phyloP scores from a whole-genome alignment of 2,329 filamentous ascomycete species.

The Alternaria panax region DNA sequence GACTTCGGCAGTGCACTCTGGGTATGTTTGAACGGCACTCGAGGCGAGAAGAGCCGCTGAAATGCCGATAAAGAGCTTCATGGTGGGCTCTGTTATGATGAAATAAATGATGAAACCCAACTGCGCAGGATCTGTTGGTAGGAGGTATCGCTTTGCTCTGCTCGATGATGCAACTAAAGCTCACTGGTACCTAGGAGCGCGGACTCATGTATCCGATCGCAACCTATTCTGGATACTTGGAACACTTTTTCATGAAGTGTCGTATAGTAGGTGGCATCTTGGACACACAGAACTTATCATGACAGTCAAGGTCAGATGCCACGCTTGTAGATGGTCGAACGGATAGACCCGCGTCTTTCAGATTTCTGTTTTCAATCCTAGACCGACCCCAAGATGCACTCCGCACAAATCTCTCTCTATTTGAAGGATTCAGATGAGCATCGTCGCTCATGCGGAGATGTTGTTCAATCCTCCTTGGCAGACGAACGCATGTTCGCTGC shows the following conservation, averaged over 20 bases:
- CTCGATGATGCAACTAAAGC: not conserved
- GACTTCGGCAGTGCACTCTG: constrained; percentile 34
- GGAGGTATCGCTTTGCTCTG: not conserved
- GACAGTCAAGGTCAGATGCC: not conserved
- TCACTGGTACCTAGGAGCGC: not conserved
- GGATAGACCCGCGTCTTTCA: not conserved
- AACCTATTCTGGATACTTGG: not conserved
- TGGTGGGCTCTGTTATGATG: constrained; percentile 1
- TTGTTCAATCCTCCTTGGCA: constrained; percentile 20
- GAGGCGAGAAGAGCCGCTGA: constrained; percentile 21
- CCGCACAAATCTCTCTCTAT: not conserved
- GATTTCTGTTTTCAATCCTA: not conserved
- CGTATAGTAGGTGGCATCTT: not conserved
- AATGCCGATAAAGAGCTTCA: constrained; percentile 22
- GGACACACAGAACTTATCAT: not conserved
- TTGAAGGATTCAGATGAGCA: not conserved
- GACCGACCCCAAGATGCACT: not conserved
- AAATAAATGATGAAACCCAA: not conserved
- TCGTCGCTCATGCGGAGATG: not conserved
- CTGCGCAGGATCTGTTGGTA: not conserved
- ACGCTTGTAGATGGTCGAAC: not conserved
- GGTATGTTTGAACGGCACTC: constrained; percentile 24
- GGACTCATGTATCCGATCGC: not conserved
- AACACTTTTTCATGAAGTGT: not conserved
- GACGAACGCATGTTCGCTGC: constrained; percentile 14